These are phyloP conservation scores for Mortierella claussenii DNA, from an alignment of 192 early-diverging fungal genomes.

Conservation along the genomic window DNA sequence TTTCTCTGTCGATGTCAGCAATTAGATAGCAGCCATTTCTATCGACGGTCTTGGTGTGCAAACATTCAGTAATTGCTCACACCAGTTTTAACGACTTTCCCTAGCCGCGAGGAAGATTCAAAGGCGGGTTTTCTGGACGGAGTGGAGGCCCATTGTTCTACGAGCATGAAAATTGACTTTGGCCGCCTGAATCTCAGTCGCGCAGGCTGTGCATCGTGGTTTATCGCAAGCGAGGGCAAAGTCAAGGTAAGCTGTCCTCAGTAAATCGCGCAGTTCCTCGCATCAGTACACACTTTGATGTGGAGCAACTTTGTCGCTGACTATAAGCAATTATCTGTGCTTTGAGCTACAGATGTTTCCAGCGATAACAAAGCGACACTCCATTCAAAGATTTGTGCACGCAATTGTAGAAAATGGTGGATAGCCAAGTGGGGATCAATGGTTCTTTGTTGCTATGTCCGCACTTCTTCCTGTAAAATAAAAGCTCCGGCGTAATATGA, in stretches of 20 bases:
- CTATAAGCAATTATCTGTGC: too few species aligned
- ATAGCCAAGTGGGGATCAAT: too few species aligned
- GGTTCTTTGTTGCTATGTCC: too few species aligned
- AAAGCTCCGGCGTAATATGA: too few species aligned
- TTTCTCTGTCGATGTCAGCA: too few species aligned
- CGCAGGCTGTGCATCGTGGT: conserved; percentile 44
- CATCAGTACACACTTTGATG: too few species aligned
- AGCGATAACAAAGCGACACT: conserved; percentile 13
- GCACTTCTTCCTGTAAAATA: too few species aligned
- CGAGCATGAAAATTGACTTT: conserved; percentile 43
- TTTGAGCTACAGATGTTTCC: conserved; percentile 14
- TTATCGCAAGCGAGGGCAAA: conserved; percentile 46
- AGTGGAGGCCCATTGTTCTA: conserved; percentile 33
- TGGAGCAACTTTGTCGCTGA: too few species aligned
- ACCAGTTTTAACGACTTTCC: too few species aligned
- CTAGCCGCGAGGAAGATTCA: conserved; percentile 15
- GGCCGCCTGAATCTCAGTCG: conserved; percentile 17
- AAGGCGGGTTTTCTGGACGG: conserved; percentile 27
- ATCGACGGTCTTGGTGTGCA: not conserved
- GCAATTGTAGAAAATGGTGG: conserved; percentile 10
- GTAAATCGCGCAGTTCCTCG: too few species aligned
- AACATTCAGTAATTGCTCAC: not conserved
- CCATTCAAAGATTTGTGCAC: conserved; percentile 13
- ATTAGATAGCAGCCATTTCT: too few species aligned
- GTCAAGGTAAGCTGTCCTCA: conserved; percentile 44